These are phyloP conservation scores for Penicillium canariense DNA, from an alignment of 495 filamentous ascomycete genomes.

Conservation along the genomic window DNA sequence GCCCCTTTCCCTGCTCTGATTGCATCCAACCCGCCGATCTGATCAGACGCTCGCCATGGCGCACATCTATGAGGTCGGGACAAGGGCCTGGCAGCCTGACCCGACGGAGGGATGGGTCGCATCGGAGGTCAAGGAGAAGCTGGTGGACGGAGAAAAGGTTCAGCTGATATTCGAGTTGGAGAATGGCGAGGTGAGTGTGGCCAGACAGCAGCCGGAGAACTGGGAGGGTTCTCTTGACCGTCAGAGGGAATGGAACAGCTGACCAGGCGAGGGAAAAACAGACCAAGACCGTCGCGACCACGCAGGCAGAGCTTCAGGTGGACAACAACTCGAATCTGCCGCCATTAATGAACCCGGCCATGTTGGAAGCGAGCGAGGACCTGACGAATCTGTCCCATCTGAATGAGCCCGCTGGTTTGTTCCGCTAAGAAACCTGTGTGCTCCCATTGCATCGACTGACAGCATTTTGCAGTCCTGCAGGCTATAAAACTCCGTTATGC, in stretches of 20 bases:
- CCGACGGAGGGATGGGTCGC: slow-evolving; percentile 93
- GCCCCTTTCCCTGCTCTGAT: not conserved
- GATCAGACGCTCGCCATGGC: slow-evolving; percentile 53
- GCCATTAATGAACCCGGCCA: slow-evolving; percentile 95
- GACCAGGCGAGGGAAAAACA: slow-evolving; percentile 35
- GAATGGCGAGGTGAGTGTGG: slow-evolving; percentile 90
- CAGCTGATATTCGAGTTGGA: slow-evolving; percentile 79
- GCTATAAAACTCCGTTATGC: slow-evolving; percentile 96
- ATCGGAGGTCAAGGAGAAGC: slow-evolving; percentile 89
- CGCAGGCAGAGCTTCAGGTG: slow-evolving; percentile 71
- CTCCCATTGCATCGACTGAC: slow-evolving; percentile 32
- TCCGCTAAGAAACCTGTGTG: not conserved
- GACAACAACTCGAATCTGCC: slow-evolving; percentile 71
- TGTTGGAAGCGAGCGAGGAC: slow-evolving; percentile 98
- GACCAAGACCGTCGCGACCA: slow-evolving; percentile 80
- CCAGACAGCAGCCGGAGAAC: too few species aligned
- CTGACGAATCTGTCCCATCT: slow-evolving; percentile 96
- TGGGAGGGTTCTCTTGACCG: not conserved
- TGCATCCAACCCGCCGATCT: not conserved
- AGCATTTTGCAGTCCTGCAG: slow-evolving; percentile 70
- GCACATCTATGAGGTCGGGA: slow-evolving; percentile 95
- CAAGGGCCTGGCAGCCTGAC: slow-evolving; percentile 97
- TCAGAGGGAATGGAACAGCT: slow-evolving; percentile 9
- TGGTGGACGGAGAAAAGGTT: slow-evolving; percentile 80
- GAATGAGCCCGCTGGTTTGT: slow-evolving; percentile 94